Base-by-base conservation (phyloP, 768 basidiomycete genomes). In the Termitomyces bulborhizus region DNA sequence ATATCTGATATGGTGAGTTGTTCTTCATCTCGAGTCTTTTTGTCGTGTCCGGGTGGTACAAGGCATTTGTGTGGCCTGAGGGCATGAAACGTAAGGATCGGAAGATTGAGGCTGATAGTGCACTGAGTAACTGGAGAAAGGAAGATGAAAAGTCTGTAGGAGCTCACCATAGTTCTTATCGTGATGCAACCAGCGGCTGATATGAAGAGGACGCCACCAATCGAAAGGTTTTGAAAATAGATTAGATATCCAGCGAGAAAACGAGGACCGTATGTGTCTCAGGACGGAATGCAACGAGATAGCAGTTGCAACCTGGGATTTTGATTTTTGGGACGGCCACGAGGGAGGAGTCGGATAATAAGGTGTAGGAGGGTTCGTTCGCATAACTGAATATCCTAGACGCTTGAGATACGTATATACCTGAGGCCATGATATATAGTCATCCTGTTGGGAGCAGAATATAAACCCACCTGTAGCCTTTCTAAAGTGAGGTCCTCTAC, bases 391-490 rank as follows among this genome's bases (percentile, higher is more conserved):
- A 69, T 97, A 99, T 13, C 97, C 97, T 39, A 98, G 74, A 16
- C 97, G 84, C 63, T 88, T 93, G 32, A 99, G 78, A 69, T 96
- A 94, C 0, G 96, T 82, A 64, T 88, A 98, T 21, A 96, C 91
- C 95, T 98, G 55, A 12, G 36, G 46, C 11, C 40, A 45, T 37
- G 21, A 48, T 13, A 49, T 55, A 39, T 40, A 46, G 53, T 15
- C 1, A 27, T 27, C 16, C 26, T 27, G 11, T 40, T 39, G 1
- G 27, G 36, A 21, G 39, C 24, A 1, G 27, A 16, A 32, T 18
- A 26, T 1, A 46, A 26, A 49, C 77, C 46, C 55, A 92, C 96
- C 78, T 97, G 93, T 68, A 96, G 94, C 56, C 83, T 81, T 66
- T 98, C 96, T 60, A 92, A 69, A 0, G 87, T 88, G 37, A 98